Percentiles rank a stretch among this genome's conserved stretches.
phyloP scores from a whole-genome alignment of 2,329 filamentous ascomycete genomes.

The Aureobasidium sp. region DNA sequence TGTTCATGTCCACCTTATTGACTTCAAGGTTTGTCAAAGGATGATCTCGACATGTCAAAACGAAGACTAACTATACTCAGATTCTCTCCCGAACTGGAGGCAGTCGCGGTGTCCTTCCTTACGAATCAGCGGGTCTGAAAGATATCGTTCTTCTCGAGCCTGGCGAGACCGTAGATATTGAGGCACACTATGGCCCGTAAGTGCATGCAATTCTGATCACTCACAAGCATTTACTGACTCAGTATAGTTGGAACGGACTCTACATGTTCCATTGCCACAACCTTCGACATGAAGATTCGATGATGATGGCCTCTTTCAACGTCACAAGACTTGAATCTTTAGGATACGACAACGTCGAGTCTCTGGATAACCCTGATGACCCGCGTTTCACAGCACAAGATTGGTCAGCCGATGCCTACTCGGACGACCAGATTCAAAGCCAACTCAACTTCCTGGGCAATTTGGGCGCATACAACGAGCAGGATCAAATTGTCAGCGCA shows the following conservation, averaged over 20 bases:
- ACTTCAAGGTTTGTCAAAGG: constrained; percentile 19
- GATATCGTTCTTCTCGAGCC: constrained; percentile 49
- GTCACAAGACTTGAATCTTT: constrained; percentile 28
- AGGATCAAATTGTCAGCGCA: neutral
- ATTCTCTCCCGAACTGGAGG: constrained; percentile 43
- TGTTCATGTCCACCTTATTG: constrained; percentile 50
- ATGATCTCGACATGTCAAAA: too few species aligned
- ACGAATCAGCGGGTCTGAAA: constrained; percentile 48
- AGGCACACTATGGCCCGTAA: constrained; percentile 41
- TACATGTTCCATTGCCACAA: constrained; percentile 29
- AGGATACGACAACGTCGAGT: constrained; percentile 25
- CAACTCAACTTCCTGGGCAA: constrained; percentile 7
- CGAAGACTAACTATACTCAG: constrained; percentile 24
- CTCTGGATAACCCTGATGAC: constrained; percentile 17
- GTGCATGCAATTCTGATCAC: neutral
- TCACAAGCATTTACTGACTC: neutral
- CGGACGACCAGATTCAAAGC: neutral
- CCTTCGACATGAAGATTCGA: constrained; percentile 23
- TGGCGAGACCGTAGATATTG: constrained; percentile 43
- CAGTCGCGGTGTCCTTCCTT: constrained; percentile 37
- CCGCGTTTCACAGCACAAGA: constrained; percentile 17
- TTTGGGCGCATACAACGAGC: constrained; percentile 12
- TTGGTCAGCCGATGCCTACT: constrained; percentile 4
- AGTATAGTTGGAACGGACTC: constrained; percentile 37
- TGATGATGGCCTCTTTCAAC: constrained; percentile 38